Conservation (phyloP, 164 flowering plant genomes). For the Euptelea pleiosperma region DNA sequence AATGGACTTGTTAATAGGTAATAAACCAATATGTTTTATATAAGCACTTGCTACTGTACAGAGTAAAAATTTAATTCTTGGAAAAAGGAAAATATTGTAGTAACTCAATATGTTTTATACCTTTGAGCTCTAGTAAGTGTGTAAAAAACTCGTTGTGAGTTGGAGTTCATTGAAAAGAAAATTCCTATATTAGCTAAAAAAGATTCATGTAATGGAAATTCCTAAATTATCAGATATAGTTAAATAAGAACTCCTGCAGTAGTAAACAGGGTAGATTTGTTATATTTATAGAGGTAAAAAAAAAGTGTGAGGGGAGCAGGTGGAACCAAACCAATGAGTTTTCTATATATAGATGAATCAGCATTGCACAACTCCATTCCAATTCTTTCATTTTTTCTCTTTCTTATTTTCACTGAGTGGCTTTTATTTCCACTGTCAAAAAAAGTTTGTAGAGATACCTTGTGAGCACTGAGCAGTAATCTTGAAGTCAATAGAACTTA, state of each 20-base stretch:
- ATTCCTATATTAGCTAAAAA: neutral
- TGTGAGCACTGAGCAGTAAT: neutral
- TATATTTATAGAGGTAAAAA: neutral
- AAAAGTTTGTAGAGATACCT: neutral
- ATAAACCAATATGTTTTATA: too few relatives aligned
- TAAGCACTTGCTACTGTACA: too few relatives aligned
- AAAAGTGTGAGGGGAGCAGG: neutral
- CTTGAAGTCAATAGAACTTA: neutral
- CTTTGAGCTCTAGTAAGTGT: neutral
- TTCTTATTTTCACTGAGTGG: neutral
- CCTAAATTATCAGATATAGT: neutral
- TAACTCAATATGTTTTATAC: constrained; percentile 1
- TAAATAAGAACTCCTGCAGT: too few relatives aligned
- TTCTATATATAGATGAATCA: neutral
- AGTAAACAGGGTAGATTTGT: too few relatives aligned
- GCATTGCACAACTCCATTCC: neutral
- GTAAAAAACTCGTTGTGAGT: neutral
- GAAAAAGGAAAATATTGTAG: too few relatives aligned
- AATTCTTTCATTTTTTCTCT: neutral
- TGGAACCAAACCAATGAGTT: neutral
- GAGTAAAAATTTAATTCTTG: too few relatives aligned
- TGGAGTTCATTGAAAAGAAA: constrained; percentile 1
- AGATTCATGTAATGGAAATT: neutral
- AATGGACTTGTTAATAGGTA: too few relatives aligned
- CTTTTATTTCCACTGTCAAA: neutral